These are phyloP conservation scores for Daldinia concentrica DNA, from an alignment of 495 filamentous ascomycete species.

Conservation along the genomic window DNA sequence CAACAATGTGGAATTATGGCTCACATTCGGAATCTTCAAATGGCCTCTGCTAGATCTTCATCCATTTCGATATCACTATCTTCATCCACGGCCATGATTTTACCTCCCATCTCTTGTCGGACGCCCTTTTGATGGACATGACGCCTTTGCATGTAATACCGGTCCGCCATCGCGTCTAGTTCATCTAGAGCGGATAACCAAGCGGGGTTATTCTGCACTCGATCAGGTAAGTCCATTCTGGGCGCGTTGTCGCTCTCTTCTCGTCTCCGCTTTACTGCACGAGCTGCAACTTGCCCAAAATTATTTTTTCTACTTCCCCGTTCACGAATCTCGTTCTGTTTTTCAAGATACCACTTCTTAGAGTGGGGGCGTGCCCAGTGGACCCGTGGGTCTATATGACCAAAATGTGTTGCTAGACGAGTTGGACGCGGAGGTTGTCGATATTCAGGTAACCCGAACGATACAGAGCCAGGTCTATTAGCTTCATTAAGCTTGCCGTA, in stretches of 20 bases:
- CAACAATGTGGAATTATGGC: background rate
- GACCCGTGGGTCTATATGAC: slow-evolving; percentile 56
- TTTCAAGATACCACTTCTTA: slow-evolving; percentile 51
- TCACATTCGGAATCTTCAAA: background rate
- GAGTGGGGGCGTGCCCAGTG: slow-evolving; percentile 52
- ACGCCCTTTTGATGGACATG: background rate
- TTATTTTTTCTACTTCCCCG: slow-evolving; percentile 54
- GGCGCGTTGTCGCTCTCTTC: slow-evolving; percentile 43
- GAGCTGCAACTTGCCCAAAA: slow-evolving; percentile 51
- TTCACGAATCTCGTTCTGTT: slow-evolving; percentile 54
- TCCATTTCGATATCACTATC: slow-evolving; percentile 9
- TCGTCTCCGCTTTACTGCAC: slow-evolving; percentile 43
- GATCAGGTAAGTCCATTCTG: slow-evolving; percentile 36
- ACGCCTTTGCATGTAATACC: slow-evolving; percentile 13
- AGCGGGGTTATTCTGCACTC: slow-evolving; percentile 40
- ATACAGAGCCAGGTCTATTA: slow-evolving; percentile 38
- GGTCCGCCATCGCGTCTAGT: slow-evolving; percentile 35
- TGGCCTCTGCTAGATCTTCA: background rate
- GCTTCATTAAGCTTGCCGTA: slow-evolving; percentile 43
- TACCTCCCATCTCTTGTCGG: background rate
- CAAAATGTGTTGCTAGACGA: slow-evolving; percentile 40
- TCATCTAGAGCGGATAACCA: slow-evolving; percentile 44
- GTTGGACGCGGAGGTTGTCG: slow-evolving; percentile 32
- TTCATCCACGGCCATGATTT: background rate
- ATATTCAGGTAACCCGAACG: slow-evolving; percentile 27